These are phyloP conservation scores for Xylaria sp. DNA, from an alignment of 2,329 filamentous ascomycete species.

Conservation along the genomic window DNA sequence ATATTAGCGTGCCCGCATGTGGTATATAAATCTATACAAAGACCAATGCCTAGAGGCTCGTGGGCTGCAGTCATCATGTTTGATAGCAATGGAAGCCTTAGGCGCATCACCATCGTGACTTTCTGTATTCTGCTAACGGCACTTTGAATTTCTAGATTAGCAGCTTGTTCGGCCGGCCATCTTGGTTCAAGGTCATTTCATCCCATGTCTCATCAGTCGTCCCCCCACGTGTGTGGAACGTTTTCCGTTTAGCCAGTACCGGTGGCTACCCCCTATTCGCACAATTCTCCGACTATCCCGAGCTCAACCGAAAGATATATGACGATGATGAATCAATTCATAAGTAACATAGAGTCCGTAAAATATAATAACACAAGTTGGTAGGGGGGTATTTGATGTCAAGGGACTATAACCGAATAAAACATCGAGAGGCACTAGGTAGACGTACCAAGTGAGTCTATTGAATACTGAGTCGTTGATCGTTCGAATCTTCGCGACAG, in stretches of 20 bases:
- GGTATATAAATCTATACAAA: conserved; percentile 34
- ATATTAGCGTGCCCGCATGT: conserved; percentile 10
- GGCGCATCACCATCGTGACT: conserved; percentile 26
- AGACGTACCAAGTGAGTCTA: not conserved
- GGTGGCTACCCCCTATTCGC: conserved; percentile 11
- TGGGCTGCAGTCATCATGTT: conserved; percentile 17
- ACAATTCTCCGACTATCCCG: conserved; percentile 36
- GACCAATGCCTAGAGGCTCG: not conserved
- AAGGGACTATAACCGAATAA: conserved; percentile 39
- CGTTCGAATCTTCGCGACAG: not conserved
- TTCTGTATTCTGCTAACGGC: conserved; percentile 43
- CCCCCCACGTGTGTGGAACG: conserved; percentile 36
- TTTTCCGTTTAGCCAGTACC: conserved; percentile 38
- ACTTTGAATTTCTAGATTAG: conserved; percentile 32
- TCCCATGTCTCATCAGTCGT: conserved; percentile 41
- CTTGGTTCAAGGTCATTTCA: conserved; percentile 38
- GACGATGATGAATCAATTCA: conserved; percentile 28
- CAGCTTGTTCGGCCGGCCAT: conserved; percentile 35
- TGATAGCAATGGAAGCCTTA: conserved; percentile 18
- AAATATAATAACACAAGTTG: conserved; percentile 45
- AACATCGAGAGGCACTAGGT: conserved; percentile 26
- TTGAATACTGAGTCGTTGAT: not conserved
- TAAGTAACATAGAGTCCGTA: conserved; percentile 27
- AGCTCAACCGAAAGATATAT: conserved; percentile 20
- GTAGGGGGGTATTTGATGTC: conserved; percentile 36